Percentiles rank a stretch among this genome's conserved stretches.
Conservation (phyloP, 352 stramenopile species). For the Phytophthora ohioensis region DNA sequence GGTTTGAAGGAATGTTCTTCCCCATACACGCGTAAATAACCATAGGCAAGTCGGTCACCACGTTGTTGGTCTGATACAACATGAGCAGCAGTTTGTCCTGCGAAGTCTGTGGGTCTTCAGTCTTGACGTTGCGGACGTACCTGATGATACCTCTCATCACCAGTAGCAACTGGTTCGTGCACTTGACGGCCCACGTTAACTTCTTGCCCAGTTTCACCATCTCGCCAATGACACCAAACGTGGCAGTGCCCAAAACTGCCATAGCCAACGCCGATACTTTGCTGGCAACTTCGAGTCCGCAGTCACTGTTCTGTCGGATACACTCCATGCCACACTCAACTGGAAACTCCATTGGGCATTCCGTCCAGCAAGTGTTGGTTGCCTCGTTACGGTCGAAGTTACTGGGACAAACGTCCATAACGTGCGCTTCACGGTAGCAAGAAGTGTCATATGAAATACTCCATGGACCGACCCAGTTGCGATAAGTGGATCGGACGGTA, state of each 20-base stretch:
- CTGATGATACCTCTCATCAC: conserved; percentile 27
- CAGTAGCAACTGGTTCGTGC: conserved; percentile 12
- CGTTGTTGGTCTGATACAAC: conserved; percentile 31
- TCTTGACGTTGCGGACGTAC: conserved; percentile 33
- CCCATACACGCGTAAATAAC: conserved; percentile 23
- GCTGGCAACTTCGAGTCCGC: conserved; percentile 37
- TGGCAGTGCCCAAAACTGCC: conserved; percentile 40
- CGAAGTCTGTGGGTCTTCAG: conserved; percentile 22
- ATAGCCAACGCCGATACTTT: conserved; percentile 46
- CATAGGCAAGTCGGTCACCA: conserved; percentile 23
- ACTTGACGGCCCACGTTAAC: conserved; percentile 25
- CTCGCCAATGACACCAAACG: conserved; percentile 44
- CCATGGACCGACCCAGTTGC: conserved; percentile 49
- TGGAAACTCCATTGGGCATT: conserved; percentile 57
- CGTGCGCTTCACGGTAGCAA: conserved; percentile 36
- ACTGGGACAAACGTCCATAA: conserved; percentile 35
- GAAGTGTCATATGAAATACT: conserved; percentile 18
- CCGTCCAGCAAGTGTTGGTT: conserved; percentile 54
- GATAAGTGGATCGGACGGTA: conserved; percentile 24
- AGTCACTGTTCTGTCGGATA: conserved; percentile 43
- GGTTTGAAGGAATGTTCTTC: conserved; percentile 18
- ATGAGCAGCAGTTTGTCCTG: conserved; percentile 23
- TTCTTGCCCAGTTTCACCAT: conserved; percentile 30
- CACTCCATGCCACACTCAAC: conserved; percentile 59
- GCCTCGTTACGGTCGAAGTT: conserved; percentile 51